phyloP scores from a whole-genome alignment of 1,139 yeast genomes.

The Citeromyces hawaiiensis region DNA sequence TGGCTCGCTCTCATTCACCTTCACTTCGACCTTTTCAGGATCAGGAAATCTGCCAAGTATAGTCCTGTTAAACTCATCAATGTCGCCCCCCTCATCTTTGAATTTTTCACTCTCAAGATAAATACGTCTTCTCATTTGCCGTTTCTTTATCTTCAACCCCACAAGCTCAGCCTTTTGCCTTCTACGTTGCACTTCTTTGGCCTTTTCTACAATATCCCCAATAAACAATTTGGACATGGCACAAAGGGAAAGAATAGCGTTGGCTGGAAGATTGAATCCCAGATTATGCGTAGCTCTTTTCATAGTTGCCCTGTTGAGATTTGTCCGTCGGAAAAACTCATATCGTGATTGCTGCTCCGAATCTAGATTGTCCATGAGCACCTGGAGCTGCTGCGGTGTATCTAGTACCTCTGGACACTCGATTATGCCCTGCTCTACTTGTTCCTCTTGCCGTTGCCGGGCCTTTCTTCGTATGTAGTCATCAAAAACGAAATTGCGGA shows the following conservation, averaged over 20 bases:
- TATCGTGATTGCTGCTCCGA: conserved; percentile 81
- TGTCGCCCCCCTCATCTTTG: conserved; percentile 6
- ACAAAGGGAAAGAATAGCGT: conserved; percentile 69
- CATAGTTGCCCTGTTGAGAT: conserved; percentile 66
- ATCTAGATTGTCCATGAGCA: conserved; percentile 61
- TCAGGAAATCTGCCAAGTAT: conserved; percentile 7
- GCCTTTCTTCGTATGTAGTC: background rate
- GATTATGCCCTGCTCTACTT: conserved; percentile 11
- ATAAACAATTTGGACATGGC: conserved; percentile 83
- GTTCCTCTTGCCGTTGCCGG: conserved; percentile 6
- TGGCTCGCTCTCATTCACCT: conserved; percentile 29
- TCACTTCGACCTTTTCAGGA: background rate
- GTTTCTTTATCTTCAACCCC: conserved; percentile 11
- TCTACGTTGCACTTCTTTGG: conserved; percentile 51
- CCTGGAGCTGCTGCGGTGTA: conserved; percentile 18
- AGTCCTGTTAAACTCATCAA: conserved; percentile 4
- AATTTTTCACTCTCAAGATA: conserved; percentile 3
- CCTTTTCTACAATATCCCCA: conserved; percentile 78
- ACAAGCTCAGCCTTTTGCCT: conserved; percentile 28
- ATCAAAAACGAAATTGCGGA: background rate
- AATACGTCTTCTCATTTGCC: conserved; percentile 5
- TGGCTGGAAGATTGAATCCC: conserved; percentile 75
- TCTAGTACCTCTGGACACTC: conserved; percentile 6
- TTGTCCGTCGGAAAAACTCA: conserved; percentile 78
- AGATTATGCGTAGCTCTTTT: conserved; percentile 70